Base-by-base conservation (phyloP, 768 basidiomycete genomes). In the Amanita molliuscula region DNA sequence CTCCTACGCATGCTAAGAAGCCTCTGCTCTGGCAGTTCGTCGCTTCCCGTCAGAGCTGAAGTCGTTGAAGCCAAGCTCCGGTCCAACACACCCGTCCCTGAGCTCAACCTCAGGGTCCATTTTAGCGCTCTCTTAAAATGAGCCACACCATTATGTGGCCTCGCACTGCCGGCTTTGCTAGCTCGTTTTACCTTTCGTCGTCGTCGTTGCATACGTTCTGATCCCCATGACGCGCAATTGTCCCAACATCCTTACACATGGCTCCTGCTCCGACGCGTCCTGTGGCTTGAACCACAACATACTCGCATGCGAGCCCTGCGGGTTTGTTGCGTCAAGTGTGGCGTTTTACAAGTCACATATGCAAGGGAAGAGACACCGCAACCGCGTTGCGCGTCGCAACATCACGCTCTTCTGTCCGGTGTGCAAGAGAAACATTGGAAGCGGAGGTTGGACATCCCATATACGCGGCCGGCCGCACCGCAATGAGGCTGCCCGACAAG, bases 281-380 rank as follows among this genome's bases (percentile, higher is more conserved):
- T 60, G 59, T 29, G 21, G 5, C 8, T 46, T 34, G 21, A 54
- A 40, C 20, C 59, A 60, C 47, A 45, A 47, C 20, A 47, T 58
- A 38, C 54, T 56, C 15, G 54, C 53, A 2, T 60, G 59, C 31
- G 59, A 54, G 15, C 47, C 57, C 2, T 60, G 59, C 35, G 55
- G 55, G 1, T 60, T 60, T 35, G 54, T 60, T 26, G 49, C 54
- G 10, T 41, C 57, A 8, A 48, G 33, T 6, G 36, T 21, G 15
- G 54, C 52, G 20, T 51, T 55, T 50, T 46, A 55, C 33, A 37
- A 51, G 42, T 53, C 55, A 15, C 49, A 51, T 15, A 34, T 54
- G 13, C 54, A 57, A 45, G 28, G 45, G 5, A 58, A 55, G 44
- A 60, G 57, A 46, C 44, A 55, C 37, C 13, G 46, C 9, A 50